Percentiles rank a stretch among this genome's conserved stretches.
Conservation (phyloP, 441 rosid species). For the Jatropha podagrica region DNA sequence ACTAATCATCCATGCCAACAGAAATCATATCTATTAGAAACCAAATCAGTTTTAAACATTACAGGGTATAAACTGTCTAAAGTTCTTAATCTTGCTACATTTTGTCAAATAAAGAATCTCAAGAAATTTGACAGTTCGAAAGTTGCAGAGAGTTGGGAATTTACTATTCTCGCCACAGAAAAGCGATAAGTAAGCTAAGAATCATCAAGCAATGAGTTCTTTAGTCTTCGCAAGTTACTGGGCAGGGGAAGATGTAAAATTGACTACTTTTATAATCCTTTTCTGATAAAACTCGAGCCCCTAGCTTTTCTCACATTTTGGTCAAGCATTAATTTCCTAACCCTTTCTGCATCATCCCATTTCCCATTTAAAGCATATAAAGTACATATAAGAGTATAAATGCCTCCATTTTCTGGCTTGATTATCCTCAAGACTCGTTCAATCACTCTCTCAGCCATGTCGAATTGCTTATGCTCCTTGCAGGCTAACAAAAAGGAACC, state of each 20-base stretch:
- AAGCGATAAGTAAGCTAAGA: not conserved
- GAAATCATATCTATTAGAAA: not conserved
- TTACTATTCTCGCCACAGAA: not conserved
- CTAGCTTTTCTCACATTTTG: conserved; percentile 44
- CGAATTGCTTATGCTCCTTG: conserved; percentile 44
- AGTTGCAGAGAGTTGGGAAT: not conserved
- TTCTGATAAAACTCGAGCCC: conserved; percentile 39
- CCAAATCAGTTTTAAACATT: not conserved
- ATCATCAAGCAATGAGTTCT: not conserved
- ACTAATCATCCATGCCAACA: not conserved
- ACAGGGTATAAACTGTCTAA: not conserved
- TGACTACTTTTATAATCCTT: not conserved
- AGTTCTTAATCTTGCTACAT: not conserved
- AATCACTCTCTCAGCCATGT: conserved; percentile 49
- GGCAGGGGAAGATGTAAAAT: not conserved
- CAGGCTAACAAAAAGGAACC: conserved; percentile 55
- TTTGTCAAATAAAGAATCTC: not conserved
- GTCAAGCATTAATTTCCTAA: conserved; percentile 44
- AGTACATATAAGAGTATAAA: conserved; percentile 46
- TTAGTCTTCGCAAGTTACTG: conserved; percentile 1
- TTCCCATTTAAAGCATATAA: conserved; percentile 41
- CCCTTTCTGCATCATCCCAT: conserved; percentile 51
- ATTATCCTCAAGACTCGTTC: conserved; percentile 29
- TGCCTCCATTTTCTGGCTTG: conserved; percentile 50
- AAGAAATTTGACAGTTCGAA: not conserved